Evolutionary conservation across 2,329 filamentous ascomycete species (phyloP).

Genomic region (Phoma sp.): DNA sequence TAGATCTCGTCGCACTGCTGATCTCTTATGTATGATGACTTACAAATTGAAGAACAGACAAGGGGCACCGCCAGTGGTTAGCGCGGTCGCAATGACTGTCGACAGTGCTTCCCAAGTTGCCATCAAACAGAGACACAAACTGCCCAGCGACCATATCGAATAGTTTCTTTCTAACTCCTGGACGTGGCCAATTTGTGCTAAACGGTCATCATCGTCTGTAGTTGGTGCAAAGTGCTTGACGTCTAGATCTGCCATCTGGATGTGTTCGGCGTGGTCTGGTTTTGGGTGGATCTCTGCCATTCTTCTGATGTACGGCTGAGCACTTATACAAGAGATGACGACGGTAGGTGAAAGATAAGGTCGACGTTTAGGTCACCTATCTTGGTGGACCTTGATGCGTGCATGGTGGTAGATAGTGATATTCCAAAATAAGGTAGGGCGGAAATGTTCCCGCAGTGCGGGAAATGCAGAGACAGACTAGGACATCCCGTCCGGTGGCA

Average conservation of each 20-base stretch:
- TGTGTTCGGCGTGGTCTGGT: constrained; percentile 2
- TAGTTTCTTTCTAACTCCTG: constrained; percentile 46
- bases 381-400: neutral
- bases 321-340: constrained; percentile 5
- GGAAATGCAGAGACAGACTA: neutral
- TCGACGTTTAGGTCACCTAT: constrained; percentile 2
- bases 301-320: neutral
- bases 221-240: constrained; percentile 10
- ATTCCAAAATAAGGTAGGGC: constrained; percentile 2
- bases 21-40: neutral
- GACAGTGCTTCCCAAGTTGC: constrained; percentile 60
- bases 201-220: constrained; percentile 20
- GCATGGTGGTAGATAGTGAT: constrained; percentile 13
- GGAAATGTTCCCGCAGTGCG: constrained; percentile 12
- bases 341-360: constrained; percentile 13
- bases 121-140: constrained; percentile 57
- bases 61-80: constrained; percentile 55
- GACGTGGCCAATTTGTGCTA: constrained; percentile 30
- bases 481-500: neutral
- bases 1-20: neutral
- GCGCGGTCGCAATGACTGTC: constrained; percentile 54
- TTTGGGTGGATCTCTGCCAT: constrained; percentile 12
- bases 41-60: constrained; percentile 57
- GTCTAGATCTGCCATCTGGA: constrained; percentile 19
- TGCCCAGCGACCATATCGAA: constrained; percentile 54